Evolutionary conservation across 768 basidiomycete species (phyloP).

Genomic region (Trametes gibbosa): DNA sequence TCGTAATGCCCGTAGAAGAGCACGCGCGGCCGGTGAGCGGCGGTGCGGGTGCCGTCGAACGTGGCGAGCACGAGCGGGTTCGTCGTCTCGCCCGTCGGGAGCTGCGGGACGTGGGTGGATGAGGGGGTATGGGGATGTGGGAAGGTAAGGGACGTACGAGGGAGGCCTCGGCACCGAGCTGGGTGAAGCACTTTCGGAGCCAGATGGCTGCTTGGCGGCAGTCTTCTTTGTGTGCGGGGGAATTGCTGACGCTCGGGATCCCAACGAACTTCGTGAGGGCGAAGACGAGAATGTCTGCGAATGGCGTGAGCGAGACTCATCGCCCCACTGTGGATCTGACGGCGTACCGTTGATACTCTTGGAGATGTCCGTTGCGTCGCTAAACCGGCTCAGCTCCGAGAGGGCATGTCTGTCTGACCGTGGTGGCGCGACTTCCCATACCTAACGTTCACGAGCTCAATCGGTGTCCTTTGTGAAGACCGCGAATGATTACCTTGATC

Average conservation of each 20-base stretch:
- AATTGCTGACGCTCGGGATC: conserved; percentile 81
- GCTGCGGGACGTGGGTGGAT: conserved; percentile 37
- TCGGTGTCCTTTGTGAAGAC: no score
- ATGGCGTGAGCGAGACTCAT: not conserved
- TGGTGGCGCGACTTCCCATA: conserved; percentile 39
- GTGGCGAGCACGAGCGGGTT: conserved; percentile 91
- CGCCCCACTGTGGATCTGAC: not conserved
- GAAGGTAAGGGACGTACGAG: conserved; percentile 47
- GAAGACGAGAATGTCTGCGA: conserved; percentile 66
- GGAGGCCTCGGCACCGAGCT: conserved; percentile 81
- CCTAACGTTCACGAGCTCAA: conserved; percentile 21
- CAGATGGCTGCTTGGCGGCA: conserved; percentile 94
- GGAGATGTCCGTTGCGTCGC: conserved; percentile 3
- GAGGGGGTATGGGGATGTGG: not conserved
- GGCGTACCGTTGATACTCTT: conserved; percentile 10
- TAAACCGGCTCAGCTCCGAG: conserved; percentile 9
- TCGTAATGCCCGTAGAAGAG: conserved; percentile 98
- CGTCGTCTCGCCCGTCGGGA: conserved; percentile 70
- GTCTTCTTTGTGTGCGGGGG: conserved; percentile 67
- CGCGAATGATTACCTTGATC: conserved; percentile 58
- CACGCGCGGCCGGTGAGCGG: conserved; percentile 52
- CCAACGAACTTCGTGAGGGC: conserved; percentile 84
- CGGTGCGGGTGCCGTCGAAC: conserved; percentile 68
- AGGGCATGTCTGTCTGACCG: not conserved
- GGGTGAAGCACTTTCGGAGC: conserved; percentile 82